phyloP scores from a whole-genome alignment of 2,329 filamentous ascomycete species.

The Hymenoscyphus fraxineus region DNA sequence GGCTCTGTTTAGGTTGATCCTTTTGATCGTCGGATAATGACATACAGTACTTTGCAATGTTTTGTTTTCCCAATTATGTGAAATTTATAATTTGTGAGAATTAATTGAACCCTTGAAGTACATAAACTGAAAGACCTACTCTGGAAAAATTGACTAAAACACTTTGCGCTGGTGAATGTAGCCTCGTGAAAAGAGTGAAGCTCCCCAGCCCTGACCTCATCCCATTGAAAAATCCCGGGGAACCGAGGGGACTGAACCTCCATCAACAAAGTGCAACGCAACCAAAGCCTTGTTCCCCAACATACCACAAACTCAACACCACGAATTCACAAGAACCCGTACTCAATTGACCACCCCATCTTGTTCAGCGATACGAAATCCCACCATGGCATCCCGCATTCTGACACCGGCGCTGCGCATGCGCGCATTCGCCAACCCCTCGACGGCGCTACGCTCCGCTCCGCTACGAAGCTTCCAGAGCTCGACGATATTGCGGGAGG shows the following conservation, averaged over 20 bases:
- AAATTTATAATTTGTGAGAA: not conserved
- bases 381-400: conserved; percentile 43
- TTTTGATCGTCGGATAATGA: conserved; percentile 16
- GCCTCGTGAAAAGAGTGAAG: too few species aligned
- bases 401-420: conserved; percentile 36
- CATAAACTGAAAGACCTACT: too few species aligned
- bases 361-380: not conserved
- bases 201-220: too few species aligned
- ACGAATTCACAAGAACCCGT: not conserved
- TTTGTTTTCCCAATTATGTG: not conserved
- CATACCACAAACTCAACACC: not conserved
- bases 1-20: conserved; percentile 13
- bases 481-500: conserved; percentile 37
- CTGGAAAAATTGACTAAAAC: too few species aligned
- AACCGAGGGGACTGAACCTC: not conserved
- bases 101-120: too few species aligned
- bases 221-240: not conserved
- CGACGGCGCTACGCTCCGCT: conserved; percentile 12
- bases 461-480: conserved; percentile 34
- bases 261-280: not conserved
- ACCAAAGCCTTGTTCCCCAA: not conserved
- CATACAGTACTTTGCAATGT: conserved; percentile 8
- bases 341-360: not conserved
- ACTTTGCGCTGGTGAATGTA: too few species aligned
- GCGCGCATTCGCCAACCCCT: conserved; percentile 28